Evolutionary conservation across 352 stramenopile genomes (phyloP), one percentile per base, ranked within the genome.

Genomic region (Achlya hypogyna): DNA sequence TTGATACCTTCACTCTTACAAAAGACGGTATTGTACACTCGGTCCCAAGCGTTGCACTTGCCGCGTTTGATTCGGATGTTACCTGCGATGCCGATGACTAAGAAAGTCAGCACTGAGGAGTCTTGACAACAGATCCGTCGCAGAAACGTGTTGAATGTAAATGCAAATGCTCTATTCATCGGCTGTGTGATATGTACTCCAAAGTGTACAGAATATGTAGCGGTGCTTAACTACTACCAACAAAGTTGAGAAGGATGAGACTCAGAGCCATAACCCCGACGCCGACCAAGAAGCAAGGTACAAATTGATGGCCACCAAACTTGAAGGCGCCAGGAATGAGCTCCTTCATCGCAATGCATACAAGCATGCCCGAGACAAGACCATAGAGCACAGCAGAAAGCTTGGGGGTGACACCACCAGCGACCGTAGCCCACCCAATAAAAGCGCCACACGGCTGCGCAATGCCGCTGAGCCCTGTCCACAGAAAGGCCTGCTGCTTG

Each of bases 361-460:
- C 81, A 78, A 98, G 96, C 82, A 98, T 98, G 49, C 95, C 96
- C n/a, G 83, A 79, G 14, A 98, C 90, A 0, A 97, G 18, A 9
- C 81, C 89, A 77, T 98, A 98, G 5, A 99, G 72, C 0, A 90
- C 75, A 0, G 75, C 96, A 29, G 89, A 75, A 10, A 98, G 74
- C 28, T 88, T 70, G 18, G 78, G 79, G 45, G 68, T 82, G 59
- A 86, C 70, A 16, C 78, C 81, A 22, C 77, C 78, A 66, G 71
- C 73, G 59, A 89, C 16, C 42, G 71, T 75, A 2, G 70, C 69
- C 81, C 84, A 98, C 35, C 87, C 96, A 25, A 99, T 73, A 1
- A 86, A 63, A n/a, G 89, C 95, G 6, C 89, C 96, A 22, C 98
- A 62, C 3, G 86, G 81, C 80, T 98, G 87, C 9, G 92, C 91